Percentiles rank a stretch among this genome's conserved stretches.
Conservation (phyloP, 2,329 filamentous ascomycete species). For the Penicillium palitans region DNA sequence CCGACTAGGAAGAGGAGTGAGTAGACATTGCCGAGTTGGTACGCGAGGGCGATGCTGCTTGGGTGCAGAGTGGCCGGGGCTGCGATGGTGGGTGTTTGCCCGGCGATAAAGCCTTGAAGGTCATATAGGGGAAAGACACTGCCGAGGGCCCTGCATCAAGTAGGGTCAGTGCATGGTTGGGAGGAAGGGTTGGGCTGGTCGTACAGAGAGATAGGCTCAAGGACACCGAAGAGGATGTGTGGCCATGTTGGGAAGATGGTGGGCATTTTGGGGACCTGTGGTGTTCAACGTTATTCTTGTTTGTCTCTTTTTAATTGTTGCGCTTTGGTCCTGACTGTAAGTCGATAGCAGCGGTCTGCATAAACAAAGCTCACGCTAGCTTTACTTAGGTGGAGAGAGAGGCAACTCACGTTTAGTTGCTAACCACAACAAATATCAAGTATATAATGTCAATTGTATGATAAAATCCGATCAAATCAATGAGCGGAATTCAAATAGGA, state of each 20-base stretch:
- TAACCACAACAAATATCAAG: not conserved
- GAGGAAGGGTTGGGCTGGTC: constrained; percentile 21
- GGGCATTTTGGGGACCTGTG: constrained; percentile 22
- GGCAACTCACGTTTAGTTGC: not conserved
- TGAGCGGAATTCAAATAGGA: not conserved
- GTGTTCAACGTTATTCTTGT: constrained; percentile 1
- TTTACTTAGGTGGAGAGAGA: not conserved
- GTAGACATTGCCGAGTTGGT: constrained; percentile 71
- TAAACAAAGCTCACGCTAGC: not conserved
- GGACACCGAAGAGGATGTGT: constrained; percentile 64
- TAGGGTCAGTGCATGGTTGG: constrained; percentile 4
- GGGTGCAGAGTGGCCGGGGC: constrained; percentile 33
- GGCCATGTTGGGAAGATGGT: constrained; percentile 64
- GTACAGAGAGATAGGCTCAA: constrained; percentile 70
- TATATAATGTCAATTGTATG: not conserved
- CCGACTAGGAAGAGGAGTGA: constrained; percentile 65
- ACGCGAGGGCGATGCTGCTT: constrained; percentile 57
- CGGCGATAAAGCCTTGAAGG: constrained; percentile 62
- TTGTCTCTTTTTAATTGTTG: not conserved
- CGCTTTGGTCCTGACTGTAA: not conserved
- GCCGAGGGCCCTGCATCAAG: constrained; percentile 56
- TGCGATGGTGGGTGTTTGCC: constrained; percentile 55
- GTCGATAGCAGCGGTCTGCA: not conserved
- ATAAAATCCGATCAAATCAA: not conserved
- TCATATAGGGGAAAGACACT: constrained; percentile 57